Evolutionary conservation across 768 basidiomycete species (phyloP).

Genomic region (Auriscalpium vulgare): DNA sequence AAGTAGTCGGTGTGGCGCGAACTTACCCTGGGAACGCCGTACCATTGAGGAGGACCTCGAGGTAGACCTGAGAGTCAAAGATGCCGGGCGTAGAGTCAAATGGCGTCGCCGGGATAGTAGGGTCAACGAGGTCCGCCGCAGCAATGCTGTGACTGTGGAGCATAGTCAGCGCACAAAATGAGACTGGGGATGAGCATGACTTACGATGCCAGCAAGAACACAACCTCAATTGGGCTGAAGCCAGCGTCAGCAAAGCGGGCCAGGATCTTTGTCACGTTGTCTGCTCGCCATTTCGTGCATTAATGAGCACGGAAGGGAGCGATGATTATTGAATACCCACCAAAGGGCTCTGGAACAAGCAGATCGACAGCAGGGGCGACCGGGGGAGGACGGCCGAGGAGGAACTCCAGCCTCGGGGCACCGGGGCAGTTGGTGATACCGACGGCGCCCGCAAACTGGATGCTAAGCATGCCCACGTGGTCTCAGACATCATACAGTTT

Average conservation of each 20-base stretch:
- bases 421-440: slow-evolving; percentile 31
- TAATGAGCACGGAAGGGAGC: background rate
- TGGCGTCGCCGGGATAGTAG: slow-evolving; percentile 26
- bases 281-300: background rate
- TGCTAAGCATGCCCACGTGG: slow-evolving; percentile 9
- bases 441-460: slow-evolving; percentile 30
- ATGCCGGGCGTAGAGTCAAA: slow-evolving; percentile 38
- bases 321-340: background rate
- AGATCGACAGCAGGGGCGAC: slow-evolving; percentile 22
- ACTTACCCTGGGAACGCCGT: background rate
- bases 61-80: slow-evolving; percentile 39
- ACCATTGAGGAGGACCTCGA: slow-evolving; percentile 21
- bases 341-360: slow-evolving; percentile 25
- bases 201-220: slow-evolving; percentile 27
- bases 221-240: slow-evolving; percentile 26
- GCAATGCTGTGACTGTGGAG: slow-evolving; percentile 12
- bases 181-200: background rate
- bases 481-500: no score
- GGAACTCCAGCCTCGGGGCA: slow-evolving; percentile 30
- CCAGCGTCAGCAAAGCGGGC: slow-evolving; percentile 28
- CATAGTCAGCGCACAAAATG: slow-evolving; percentile 8
- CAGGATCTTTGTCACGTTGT: slow-evolving; percentile 18
- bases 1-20: background rate
- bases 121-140: slow-evolving; percentile 16
- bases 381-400: slow-evolving; percentile 28